Conservation (phyloP, 345 rosid species). For the Alliaria petiolata region DNA sequence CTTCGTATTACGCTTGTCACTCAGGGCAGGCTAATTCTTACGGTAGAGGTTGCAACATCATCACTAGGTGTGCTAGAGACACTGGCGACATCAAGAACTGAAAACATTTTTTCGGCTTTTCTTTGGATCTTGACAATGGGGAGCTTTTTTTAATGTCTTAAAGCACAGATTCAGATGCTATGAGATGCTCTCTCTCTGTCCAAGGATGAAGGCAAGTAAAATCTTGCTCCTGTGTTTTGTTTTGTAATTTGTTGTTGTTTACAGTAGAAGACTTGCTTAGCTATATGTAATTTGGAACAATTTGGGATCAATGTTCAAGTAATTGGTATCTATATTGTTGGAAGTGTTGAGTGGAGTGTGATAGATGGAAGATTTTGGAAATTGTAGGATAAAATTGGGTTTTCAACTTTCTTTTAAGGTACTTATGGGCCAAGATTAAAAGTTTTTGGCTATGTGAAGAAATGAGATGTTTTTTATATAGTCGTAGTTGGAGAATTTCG, state of each 20-base stretch:
- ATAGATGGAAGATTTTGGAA: too few relatives aligned
- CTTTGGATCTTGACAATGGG: not conserved
- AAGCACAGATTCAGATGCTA: not conserved
- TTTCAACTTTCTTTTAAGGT: too few relatives aligned
- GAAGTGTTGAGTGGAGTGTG: not conserved
- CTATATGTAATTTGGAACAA: not conserved
- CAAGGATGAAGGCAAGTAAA: constrained; percentile 1
- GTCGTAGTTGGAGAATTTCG: too few relatives aligned
- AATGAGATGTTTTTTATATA: too few relatives aligned
- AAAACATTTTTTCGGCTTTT: not conserved
- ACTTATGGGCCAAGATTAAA: too few relatives aligned
- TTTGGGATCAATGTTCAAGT: not conserved
- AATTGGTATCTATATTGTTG: constrained; percentile 13
- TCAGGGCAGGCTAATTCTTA: constrained; percentile 64
- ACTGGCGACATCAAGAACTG: constrained; percentile 38
- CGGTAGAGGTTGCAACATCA: constrained; percentile 66
- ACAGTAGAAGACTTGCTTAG: not conserved
- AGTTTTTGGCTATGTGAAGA: too few relatives aligned
- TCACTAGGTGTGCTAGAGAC: constrained; percentile 78
- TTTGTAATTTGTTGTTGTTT: constrained; percentile 25
- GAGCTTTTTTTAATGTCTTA: too few relatives aligned
- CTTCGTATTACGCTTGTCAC: constrained; percentile 79
- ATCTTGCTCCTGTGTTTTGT: not conserved
- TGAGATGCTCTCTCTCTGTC: not conserved
- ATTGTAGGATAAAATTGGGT: too few relatives aligned